Conservation (phyloP, 2,329 filamentous ascomycete genomes). For the Xylariaceae sp. region DNA sequence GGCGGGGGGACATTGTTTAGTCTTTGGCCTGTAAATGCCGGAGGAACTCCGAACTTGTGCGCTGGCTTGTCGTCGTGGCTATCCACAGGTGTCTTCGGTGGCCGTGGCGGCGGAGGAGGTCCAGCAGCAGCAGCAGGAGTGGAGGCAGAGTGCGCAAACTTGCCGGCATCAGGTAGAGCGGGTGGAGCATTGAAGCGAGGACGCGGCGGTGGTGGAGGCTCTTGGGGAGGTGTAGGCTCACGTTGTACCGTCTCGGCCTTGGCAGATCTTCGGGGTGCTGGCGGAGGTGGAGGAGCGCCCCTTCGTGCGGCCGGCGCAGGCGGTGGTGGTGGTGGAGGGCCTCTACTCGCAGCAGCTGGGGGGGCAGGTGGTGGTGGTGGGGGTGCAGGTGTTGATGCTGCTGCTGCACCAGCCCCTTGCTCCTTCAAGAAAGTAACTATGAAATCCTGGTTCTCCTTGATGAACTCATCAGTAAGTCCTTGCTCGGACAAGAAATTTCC, state of each 20-base stretch:
- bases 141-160: constrained; percentile 61
- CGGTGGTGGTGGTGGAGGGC: constrained; percentile 39
- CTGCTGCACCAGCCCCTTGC: constrained; percentile 43
- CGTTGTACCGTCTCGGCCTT: constrained; percentile 41
- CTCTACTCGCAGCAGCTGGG: constrained; percentile 33
- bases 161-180: constrained; percentile 84
- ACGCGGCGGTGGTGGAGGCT: constrained; percentile 66
- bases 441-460: constrained; percentile 65
- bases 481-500: constrained; percentile 60
- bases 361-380: constrained; percentile 42
- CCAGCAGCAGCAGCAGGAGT: constrained; percentile 45
- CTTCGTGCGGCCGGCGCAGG: constrained; percentile 40
- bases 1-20: constrained; percentile 63
- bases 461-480: constrained; percentile 63
- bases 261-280: constrained; percentile 57
- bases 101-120: constrained; percentile 64
- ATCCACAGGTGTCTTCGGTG: constrained; percentile 67
- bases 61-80: constrained; percentile 52
- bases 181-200: constrained; percentile 81
- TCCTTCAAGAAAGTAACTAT: constrained; percentile 62
- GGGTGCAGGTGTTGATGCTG: constrained; percentile 32
- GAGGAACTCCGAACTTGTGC: constrained; percentile 71
- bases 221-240: constrained; percentile 60
- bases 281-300: constrained; percentile 50
- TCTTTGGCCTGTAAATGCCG: constrained; percentile 67